These are phyloP conservation scores for Debaryomyces subglobosus DNA, from an alignment of 1,139 yeast genomes.

Conservation along the genomic window DNA sequence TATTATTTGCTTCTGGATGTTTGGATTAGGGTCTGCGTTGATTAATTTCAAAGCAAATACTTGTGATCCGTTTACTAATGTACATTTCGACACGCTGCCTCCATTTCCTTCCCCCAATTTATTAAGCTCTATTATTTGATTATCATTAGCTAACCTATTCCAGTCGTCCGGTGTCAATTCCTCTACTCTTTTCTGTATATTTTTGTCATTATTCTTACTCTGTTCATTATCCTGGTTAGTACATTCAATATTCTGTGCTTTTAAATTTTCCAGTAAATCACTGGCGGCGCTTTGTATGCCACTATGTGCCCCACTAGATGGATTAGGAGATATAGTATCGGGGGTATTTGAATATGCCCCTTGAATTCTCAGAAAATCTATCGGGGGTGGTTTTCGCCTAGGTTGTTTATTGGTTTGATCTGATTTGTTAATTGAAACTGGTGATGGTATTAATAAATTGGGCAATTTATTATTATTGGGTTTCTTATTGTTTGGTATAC, in stretches of 20 bases:
- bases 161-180: constrained; percentile 78
- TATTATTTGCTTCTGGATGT: constrained; percentile 79
- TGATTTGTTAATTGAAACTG: constrained; percentile 18
- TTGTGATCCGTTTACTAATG: constrained; percentile 51
- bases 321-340: constrained; percentile 10
- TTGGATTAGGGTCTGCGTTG: constrained; percentile 76
- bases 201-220: background rate
- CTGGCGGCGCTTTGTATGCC: constrained; percentile 2
- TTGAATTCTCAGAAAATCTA: constrained; percentile 39
- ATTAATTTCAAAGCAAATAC: constrained; percentile 88
- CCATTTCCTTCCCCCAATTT: constrained; percentile 93
- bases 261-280: constrained; percentile 1
- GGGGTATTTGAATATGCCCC: constrained; percentile 31
- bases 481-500: constrained; percentile 30
- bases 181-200: constrained; percentile 36
- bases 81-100: constrained; percentile 85
- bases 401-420: constrained; percentile 20
- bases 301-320: constrained; percentile 2
- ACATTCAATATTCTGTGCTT: background rate
- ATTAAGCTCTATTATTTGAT: constrained; percentile 62
- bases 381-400: constrained; percentile 49
- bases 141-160: constrained; percentile 62
- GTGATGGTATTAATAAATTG: constrained; percentile 29
- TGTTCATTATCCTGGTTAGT: background rate
- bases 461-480: constrained; percentile 23